These are phyloP conservation scores for Diaporthe capsici DNA, from an alignment of 2,329 filamentous ascomycete genomes.

Conservation along the genomic window DNA sequence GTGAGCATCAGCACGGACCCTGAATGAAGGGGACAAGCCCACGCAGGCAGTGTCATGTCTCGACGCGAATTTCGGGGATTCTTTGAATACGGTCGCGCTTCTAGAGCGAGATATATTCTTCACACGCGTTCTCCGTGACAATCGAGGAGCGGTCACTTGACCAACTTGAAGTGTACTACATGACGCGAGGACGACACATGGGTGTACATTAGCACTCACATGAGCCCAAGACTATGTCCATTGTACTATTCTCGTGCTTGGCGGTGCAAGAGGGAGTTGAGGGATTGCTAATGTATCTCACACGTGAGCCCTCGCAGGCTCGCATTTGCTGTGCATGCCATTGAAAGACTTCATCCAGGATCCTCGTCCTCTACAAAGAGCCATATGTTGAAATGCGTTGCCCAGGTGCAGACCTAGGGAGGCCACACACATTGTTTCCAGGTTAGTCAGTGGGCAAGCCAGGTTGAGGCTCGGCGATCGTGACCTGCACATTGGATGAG, in stretches of 20 bases:
- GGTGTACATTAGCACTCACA: not conserved
- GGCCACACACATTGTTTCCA: no score
- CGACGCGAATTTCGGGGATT: not conserved
- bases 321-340: not conserved
- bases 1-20: not conserved
- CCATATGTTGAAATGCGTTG: not conserved
- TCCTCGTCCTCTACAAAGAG: not conserved
- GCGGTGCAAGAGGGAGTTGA: not conserved
- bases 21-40: not conserved
- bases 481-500: not conserved
- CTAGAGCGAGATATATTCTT: not conserved
- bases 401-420: not conserved
- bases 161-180: no score
- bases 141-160: not conserved
- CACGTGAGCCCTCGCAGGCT: not conserved
- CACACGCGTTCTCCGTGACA: no score
- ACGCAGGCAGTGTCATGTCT: not conserved
- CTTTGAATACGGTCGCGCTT: no score
- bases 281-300: no score
- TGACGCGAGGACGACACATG: not conserved
- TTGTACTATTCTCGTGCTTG: accelerated
- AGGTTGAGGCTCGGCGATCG: not conserved
- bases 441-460: not conserved
- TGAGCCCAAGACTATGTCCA: not conserved
- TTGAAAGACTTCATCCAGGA: not conserved